A percentile compares a stretch with the other conserved stretches of the same genome.
Conservation (phyloP, 164 flowering plant genomes). For the Santalum album region DNA sequence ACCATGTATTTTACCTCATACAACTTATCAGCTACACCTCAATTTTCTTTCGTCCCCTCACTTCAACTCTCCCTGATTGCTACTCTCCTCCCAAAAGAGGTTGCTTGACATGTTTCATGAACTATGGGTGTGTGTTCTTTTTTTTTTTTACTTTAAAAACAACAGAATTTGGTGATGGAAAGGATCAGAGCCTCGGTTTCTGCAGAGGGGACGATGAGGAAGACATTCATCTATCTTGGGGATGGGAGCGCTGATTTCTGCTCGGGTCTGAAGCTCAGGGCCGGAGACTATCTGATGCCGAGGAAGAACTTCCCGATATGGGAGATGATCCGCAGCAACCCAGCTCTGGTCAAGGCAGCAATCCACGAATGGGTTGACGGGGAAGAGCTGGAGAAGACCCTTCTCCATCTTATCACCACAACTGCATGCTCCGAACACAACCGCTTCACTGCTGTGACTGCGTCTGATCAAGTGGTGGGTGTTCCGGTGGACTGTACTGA, state of each 20-base stretch:
- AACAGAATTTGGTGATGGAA: slow-evolving; percentile 1
- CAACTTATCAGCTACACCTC: too few relatives aligned
- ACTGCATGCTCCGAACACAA: slow-evolving; percentile 5
- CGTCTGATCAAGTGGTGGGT: not conserved
- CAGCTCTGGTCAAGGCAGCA: slow-evolving; percentile 7
- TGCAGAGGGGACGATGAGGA: slow-evolving; percentile 6
- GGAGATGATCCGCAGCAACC: slow-evolving; percentile 13
- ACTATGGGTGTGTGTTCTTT: not conserved
- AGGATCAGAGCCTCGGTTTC: not conserved
- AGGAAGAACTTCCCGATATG: slow-evolving; percentile 25
- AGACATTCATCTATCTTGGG: slow-evolving; percentile 17
- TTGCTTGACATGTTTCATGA: not conserved
- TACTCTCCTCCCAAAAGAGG: too few relatives aligned
- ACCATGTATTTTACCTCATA: too few relatives aligned
- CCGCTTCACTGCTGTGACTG: slow-evolving; percentile 15
- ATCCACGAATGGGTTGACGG: slow-evolving; percentile 20
- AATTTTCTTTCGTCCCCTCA: too few relatives aligned
- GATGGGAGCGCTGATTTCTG: slow-evolving; percentile 27
- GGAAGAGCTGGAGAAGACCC: slow-evolving; percentile 11
- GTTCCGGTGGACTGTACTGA: not conserved
- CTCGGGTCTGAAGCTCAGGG: slow-evolving; percentile 15
- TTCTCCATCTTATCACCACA: slow-evolving; percentile 10
- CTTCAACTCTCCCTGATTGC: too few relatives aligned
- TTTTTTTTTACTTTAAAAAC: too few relatives aligned
- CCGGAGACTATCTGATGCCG: slow-evolving; percentile 22